Evolutionary conservation across 2,329 filamentous ascomycete genomes (phyloP), one percentile per base, ranked within the genome.

Genomic region (Fonsecaea erecta): DNA sequence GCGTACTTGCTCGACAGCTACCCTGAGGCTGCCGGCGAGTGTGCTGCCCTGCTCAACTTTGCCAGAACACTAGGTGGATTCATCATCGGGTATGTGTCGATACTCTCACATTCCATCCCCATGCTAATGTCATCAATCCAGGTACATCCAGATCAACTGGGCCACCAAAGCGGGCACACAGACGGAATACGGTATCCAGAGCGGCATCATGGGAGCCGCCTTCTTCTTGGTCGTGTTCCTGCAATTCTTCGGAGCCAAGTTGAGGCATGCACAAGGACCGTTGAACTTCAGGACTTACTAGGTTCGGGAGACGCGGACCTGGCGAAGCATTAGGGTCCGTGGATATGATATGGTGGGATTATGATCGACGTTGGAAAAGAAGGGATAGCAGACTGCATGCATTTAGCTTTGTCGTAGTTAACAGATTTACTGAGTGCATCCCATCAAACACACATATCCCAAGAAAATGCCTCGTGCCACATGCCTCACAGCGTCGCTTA

Each of bases 1-100:
- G 79, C 81, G 21, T 85, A 85, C 70, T 77, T 79, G 40, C 79
- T 85, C 6, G 84, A 85, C 73, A 76, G 77, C 63, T 85, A 85
- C 71, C 83, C 83, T 0, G 78, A 83, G 72, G 81, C 79, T 14
- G 77, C 77, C n/a, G 82, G 82, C 3, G 82, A 84, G 70, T 81
- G 83, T 21, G 79, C 78, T 11, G 82, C 82, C 0, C 83, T 81
- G 80, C 73, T 85, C 53, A 84, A 84, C 69, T 77, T 80, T 62
- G 77, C 77, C 21, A 75, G 83, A 5, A 82, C 81, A 1, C 70
- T 81, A 26, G 82, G 80, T 24, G 63, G 63, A 14, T 83, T 83
- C 68, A 81, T 73, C 65, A 70, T 73, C 5, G 72, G 71, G 9
- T 75, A 75, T 59, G 66, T 84, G 43, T 40, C 12, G 30, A 32